Base-by-base conservation (phyloP, 306 rosid genomes). In the Oxytropis ochrocephala region DNA sequence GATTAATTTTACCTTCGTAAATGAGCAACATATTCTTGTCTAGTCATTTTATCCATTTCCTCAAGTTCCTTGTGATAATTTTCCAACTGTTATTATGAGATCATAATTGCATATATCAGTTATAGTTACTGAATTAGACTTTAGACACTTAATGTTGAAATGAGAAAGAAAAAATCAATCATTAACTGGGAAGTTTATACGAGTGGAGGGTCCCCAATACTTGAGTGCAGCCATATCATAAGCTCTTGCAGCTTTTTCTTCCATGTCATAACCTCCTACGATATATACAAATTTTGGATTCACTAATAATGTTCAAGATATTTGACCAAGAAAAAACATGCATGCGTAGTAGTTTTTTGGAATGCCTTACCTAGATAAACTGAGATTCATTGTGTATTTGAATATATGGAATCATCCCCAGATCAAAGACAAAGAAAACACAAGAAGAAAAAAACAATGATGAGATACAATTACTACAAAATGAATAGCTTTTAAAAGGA, bases 141-240 rank as follows among this genome's bases (percentile, higher is more conserved):
- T 21, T 39, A 29, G 58, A 32, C n/a, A 11, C 73, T 54, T 21
- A 21, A 21, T 21, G 30, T 10, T 62, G 51, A 75, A 78, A 56
- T 50, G 64, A 12, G 38, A 64, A 72, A 66, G 14, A 36, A 57
- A 30, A 14, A 74, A 61, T 60, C 54, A 46, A 64, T 62, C 4
- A 71, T 75, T 84, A 92, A 92, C 97, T 47, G 95, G 88, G 75
- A 87, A 89, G 76, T 92, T 92, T 69, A 89, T 84, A 69, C 90
- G 96, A 75, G 97, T 89, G 82, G 96, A 87, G 85, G 96, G 91
- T 44, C 96, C 97, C 97, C 97, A 91, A 73, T 91, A 91, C 91
- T 91, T 91, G 83, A 91, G 91, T 73, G 97, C 96, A 11, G 97
- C 97, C 67, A 87, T 87, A 85, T 92, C 97, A 80, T 92, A 89